Evolutionary conservation across 2,329 filamentous ascomycete species (phyloP).

Genomic region (Talaromyces rugulosus): DNA sequence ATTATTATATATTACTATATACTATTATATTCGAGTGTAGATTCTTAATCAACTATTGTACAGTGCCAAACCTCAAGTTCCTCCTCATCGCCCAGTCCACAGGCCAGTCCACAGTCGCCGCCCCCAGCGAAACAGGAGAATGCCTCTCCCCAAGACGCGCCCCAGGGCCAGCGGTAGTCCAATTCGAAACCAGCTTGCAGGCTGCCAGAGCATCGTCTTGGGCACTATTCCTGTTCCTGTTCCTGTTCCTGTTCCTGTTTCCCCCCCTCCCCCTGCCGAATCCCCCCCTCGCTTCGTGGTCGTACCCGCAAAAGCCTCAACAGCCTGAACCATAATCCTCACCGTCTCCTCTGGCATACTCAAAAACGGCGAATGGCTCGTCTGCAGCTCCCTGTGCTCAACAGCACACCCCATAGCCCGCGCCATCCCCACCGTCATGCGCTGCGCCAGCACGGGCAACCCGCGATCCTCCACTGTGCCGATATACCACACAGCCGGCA

Average conservation of each 20-base stretch:
- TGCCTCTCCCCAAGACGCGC: constrained; percentile 17
- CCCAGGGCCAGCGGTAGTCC: constrained; percentile 21
- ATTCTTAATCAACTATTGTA: no score
- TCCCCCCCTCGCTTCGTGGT: constrained; percentile 1
- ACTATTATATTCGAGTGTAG: not conserved
- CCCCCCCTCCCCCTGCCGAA: not conserved
- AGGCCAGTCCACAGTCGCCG: constrained; percentile 14
- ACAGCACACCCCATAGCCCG: constrained; percentile 35
- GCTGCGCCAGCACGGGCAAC: constrained; percentile 39
- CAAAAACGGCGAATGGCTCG: constrained; percentile 50
- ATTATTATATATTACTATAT: not conserved
- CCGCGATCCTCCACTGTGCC: constrained; percentile 40
- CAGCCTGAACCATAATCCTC: constrained; percentile 35
- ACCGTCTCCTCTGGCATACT: constrained; percentile 42
- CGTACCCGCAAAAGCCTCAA: constrained; percentile 23
- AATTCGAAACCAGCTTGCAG: constrained; percentile 21
- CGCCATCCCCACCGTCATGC: constrained; percentile 35
- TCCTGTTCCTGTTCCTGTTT: not conserved
- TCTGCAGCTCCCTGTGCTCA: constrained; percentile 38
- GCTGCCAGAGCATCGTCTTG: constrained; percentile 2
- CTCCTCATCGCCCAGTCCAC: constrained; percentile 2
- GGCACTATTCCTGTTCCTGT: not conserved
- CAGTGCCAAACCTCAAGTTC: no score
- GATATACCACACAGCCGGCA: constrained; percentile 44
- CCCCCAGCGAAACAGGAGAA: constrained; percentile 18